Evolutionary conservation across 139 green algal species (phyloP), one percentile per base, ranked within the genome.

Genomic region (Coelastrella sp.): DNA sequence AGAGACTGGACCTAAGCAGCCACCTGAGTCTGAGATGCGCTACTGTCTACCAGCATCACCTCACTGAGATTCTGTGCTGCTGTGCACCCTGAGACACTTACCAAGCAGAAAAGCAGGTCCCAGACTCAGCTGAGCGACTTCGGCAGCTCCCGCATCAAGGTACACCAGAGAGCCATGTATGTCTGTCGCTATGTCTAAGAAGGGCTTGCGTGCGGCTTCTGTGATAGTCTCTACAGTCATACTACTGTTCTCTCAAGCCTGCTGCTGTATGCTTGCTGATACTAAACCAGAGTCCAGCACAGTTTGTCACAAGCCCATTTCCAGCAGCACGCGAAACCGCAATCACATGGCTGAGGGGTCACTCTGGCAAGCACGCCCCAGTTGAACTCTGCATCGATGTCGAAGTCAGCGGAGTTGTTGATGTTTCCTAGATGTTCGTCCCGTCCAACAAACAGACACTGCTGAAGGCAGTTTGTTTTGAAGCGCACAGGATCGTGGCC

Each of bases 131-230:
- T 92, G 83, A 5, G 75, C 89, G 47, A 94, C 85, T 80, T 95
- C 91, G 6, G 89, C 89, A 47, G 93, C 91, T 7, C 93, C 93
- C n/a, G 89, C 91, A 61, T 95, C 93, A 59, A 95, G 65, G 65
- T 94, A 94, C 16, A 95, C 78, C 16, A 95, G 56, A 0, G 91
- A 87, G 10, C 83, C 91, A 20, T 85, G 22, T 16, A 95, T 85
- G 13, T 89, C 77, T 4, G 79, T 61, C 3, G 91, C 92, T 7
- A 92, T 11, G 1, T 93, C 91, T 6, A 95, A 61, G 4, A 89
- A 91, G 7, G 90, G 90, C 58, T 80, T 66, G 54, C 87, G 78
- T 7, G 14, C 47, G 7, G 77, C 64, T 59, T 91, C 87, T 23
- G 87, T 73, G 4, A 91, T 17, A 59, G 19, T 91, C 47, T 91